Conservation (phyloP, 2,329 filamentous ascomycete genomes). For the Calonectria pseudoreteaudii region DNA sequence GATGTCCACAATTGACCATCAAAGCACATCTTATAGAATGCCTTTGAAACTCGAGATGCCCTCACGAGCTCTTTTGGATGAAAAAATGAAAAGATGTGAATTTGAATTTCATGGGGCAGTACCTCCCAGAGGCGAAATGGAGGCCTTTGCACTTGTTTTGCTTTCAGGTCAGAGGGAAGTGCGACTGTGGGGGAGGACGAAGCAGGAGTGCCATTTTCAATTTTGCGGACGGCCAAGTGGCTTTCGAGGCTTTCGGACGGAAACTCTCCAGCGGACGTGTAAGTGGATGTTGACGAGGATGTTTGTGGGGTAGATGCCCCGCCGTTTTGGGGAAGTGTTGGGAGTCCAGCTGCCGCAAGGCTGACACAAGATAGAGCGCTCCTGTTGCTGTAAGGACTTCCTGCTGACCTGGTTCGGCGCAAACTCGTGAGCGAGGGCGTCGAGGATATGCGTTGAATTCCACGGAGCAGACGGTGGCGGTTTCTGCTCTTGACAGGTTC, state of each 20-base stretch:
- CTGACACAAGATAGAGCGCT: conserved; percentile 67
- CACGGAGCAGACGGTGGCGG: conserved; percentile 76
- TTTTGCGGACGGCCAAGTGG: conserved; percentile 66
- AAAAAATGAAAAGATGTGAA: conserved; percentile 82
- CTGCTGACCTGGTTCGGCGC: conserved; percentile 73
- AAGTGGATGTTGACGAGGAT: conserved; percentile 55
- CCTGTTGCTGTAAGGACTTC: conserved; percentile 73
- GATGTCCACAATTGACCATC: conserved; percentile 94
- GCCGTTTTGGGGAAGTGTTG: conserved; percentile 42
- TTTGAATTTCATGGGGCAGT: conserved; percentile 85
- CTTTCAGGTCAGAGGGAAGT: conserved; percentile 72
- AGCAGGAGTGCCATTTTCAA: conserved; percentile 60
- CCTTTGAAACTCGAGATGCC: conserved; percentile 80
- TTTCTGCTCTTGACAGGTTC: conserved; percentile 69
- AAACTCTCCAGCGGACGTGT: conserved; percentile 54
- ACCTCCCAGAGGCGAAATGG: conserved; percentile 79
- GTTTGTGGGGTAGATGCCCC: conserved; percentile 50
- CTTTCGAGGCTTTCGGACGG: conserved; percentile 56
- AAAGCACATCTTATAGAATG: conserved; percentile 86
- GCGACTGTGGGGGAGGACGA: conserved; percentile 63
- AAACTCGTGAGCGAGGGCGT: conserved; percentile 77
- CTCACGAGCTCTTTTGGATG: conserved; percentile 84
- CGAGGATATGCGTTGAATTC: conserved; percentile 85
- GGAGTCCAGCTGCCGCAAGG: conserved; percentile 55
- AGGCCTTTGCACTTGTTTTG: conserved; percentile 49